phyloP scores from a whole-genome alignment of 495 filamentous ascomycete species.

The Penicillium taxi region DNA sequence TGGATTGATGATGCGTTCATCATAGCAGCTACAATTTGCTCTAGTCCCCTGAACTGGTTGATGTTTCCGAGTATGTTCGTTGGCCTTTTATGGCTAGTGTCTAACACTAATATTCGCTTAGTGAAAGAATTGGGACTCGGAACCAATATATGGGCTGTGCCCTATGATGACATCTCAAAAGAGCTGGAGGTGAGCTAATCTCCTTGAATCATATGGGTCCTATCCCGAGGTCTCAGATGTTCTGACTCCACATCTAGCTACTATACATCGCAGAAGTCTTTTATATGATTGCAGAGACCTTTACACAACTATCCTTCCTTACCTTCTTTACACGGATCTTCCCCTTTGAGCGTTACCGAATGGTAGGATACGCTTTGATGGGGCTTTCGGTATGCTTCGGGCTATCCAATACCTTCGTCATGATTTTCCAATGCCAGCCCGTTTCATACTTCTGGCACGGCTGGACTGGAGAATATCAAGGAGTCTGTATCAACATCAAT shows the following conservation, averaged over 20 bases:
- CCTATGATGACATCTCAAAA: slow-evolving; percentile 29
- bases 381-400: slow-evolving; percentile 23
- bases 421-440: slow-evolving; percentile 31
- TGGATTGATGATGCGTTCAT: slow-evolving; percentile 18
- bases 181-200: slow-evolving; percentile 18
- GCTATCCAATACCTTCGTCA: slow-evolving; percentile 18
- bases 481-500: slow-evolving; percentile 20
- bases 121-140: slow-evolving; percentile 14
- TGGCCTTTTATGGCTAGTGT: no score
- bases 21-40: slow-evolving; percentile 11
- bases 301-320: slow-evolving; percentile 28
- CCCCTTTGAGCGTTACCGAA: slow-evolving; percentile 13
- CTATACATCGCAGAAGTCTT: slow-evolving; percentile 19
- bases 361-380: slow-evolving; percentile 18
- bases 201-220: no score
- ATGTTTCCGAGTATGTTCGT: slow-evolving; percentile 16
- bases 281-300: slow-evolving; percentile 20
- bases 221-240: no score
- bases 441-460: slow-evolving; percentile 26
- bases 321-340: slow-evolving; percentile 34
- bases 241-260: neutral
- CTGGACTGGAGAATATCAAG: slow-evolving; percentile 21
- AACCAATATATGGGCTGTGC: slow-evolving; percentile 34
- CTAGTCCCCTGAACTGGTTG: slow-evolving; percentile 14
- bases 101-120: neutral